Conservation (phyloP, 345 rosid species). For the Pelargonium nanum region DNA sequence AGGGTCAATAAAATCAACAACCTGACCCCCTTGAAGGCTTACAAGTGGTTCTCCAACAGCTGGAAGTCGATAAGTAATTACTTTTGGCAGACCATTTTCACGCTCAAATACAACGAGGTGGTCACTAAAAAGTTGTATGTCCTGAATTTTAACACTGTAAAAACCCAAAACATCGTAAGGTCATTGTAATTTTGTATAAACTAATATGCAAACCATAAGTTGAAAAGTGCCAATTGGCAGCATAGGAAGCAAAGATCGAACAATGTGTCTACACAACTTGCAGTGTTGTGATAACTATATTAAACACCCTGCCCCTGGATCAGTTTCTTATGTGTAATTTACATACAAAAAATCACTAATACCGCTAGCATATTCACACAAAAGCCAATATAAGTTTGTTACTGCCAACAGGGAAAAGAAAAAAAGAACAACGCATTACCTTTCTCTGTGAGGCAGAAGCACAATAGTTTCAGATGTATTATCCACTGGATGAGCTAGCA, state of each 20-base stretch:
- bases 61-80: conserved; percentile 61
- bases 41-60: conserved; percentile 53
- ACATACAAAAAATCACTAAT: background rate
- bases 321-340: background rate
- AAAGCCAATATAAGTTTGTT: background rate
- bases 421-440: conserved; percentile 24
- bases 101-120: conserved; percentile 79
- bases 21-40: conserved; percentile 47
- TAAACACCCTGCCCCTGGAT: background rate
- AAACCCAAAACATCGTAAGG: conserved; percentile 5
- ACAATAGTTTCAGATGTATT: conserved; percentile 44
- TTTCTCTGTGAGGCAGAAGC: conserved; percentile 76
- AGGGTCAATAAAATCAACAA: conserved; percentile 68
- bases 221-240: background rate
- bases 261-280: background rate
- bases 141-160: conserved; percentile 73
- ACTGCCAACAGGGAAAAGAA: background rate
- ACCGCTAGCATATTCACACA: conserved; percentile 1
- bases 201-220: background rate
- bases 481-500: conserved; percentile 60
- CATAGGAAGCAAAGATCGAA: background rate
- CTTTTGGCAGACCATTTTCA: conserved; percentile 58
- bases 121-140: conserved; percentile 56
- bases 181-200: background rate
- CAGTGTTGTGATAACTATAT: background rate